Evolutionary conservation across 768 basidiomycete genomes (phyloP), one percentile per base, ranked within the genome.

Genomic region (Termitomyces sp.): DNA sequence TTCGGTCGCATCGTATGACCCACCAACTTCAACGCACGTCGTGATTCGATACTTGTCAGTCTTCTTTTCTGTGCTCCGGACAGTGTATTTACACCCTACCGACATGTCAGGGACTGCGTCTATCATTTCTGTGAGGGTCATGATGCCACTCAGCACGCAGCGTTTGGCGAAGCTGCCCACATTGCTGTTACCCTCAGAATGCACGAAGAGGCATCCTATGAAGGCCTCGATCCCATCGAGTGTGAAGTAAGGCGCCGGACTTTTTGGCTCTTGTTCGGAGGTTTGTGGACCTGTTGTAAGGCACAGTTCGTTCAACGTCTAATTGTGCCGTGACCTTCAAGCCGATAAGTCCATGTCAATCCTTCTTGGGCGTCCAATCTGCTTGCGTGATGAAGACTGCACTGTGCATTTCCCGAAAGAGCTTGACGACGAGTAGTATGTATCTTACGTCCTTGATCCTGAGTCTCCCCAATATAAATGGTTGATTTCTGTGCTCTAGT

Each of bases 331-430:
- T 43, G 51, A 55, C 56, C 55, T 52, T 58, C 28, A 66, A 91
- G 91, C 91, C 61, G 94, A 95, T 70, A 93, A 93, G 72, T 92
- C 91, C 18, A 90, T 88, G 87, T 88, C 89, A 49, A 88, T 93
- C 63, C 76, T 94, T 43, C 78, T 93, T 46, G 90, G 90, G 18
- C 79, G 92, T 58, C 91, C 92, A 40, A 90, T 94, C 61, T 90
- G 86, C 70, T 76, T 94, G 66, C 82, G 90, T 54, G 91, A 94
- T 66, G 94, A 94, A 68, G 93, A 96, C 70, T 94, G 92, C 71
- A 92, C 90, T 9, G 83, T 91, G 2, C 86, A 91, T 68, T 92
- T 92, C 73, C 91, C 91, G 28, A 89, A 87, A 71, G 90, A 93
- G 72, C 75, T 93, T 57, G 90, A 93, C 71, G 90, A 93, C 68